phyloP scores from a whole-genome alignment of 2,329 filamentous ascomycete species.

The Coleophoma eucalyptorum region DNA sequence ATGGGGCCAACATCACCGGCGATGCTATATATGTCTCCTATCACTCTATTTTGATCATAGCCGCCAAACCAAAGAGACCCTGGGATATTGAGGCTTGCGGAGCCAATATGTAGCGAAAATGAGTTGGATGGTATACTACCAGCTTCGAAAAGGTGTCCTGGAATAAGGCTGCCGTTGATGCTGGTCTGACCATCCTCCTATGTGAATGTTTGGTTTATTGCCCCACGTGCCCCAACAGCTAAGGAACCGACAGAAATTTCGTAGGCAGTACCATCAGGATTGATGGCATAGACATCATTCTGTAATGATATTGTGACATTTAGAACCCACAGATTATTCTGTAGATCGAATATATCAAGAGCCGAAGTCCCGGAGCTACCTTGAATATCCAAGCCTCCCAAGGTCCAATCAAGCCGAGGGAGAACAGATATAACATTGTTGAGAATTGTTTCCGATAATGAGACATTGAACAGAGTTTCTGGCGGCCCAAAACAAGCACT shows the following conservation, averaged over 20 bases:
- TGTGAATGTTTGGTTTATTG: not conserved
- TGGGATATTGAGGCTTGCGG: not conserved
- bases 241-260: not conserved
- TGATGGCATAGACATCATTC: conserved; percentile 3
- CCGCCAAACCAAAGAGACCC: conserved; percentile 3
- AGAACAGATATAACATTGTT: not conserved
- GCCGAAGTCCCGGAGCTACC: conserved; percentile 3
- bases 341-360: conserved; percentile 4
- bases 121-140: conserved; percentile 4
- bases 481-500: conserved; percentile 4
- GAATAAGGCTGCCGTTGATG: not conserved
- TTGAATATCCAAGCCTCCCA: conserved; percentile 5
- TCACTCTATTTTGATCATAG: conserved; percentile 2
- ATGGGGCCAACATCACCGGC: not conserved
- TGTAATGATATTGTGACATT: conserved; percentile 5
- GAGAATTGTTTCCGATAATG: conserved; percentile 1
- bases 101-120: conserved; percentile 5
- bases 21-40: not conserved
- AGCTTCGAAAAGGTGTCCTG: not conserved
- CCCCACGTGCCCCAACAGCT: not conserved
- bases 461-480: conserved; percentile 2
- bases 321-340: not conserved
- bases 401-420: conserved; percentile 2
- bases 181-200: not conserved
- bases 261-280: not conserved